Conservation (phyloP, 2,329 filamentous ascomycete genomes). For the Penicillium sp. region DNA sequence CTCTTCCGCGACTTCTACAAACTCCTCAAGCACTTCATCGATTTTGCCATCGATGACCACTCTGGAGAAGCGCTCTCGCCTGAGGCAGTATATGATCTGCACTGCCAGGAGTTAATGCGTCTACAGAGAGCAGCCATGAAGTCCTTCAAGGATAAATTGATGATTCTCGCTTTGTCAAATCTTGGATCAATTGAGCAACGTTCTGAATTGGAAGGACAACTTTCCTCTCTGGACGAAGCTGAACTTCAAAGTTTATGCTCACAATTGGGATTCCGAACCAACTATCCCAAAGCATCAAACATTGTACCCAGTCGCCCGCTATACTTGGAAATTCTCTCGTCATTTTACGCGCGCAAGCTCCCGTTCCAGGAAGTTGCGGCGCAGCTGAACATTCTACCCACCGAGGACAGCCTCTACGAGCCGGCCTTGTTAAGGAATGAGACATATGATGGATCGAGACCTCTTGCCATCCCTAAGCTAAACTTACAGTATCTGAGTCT, state of each 20-base stretch:
- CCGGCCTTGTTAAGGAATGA: slow-evolving; percentile 75
- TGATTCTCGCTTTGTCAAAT: slow-evolving; percentile 87
- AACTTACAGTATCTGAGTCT: slow-evolving; percentile 94
- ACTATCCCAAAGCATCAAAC: slow-evolving; percentile 71
- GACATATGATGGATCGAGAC: slow-evolving; percentile 78
- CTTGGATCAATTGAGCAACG: slow-evolving; percentile 82
- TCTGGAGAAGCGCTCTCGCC: slow-evolving; percentile 72
- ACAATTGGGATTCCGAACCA: slow-evolving; percentile 72
- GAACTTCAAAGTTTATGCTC: slow-evolving; percentile 69
- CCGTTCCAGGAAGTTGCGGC: slow-evolving; percentile 79
- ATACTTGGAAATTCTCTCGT: slow-evolving; percentile 65
- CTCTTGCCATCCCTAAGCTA: slow-evolving; percentile 86
- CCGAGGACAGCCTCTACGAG: slow-evolving; percentile 77
- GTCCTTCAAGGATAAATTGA: slow-evolving; percentile 83
- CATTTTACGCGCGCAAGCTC: slow-evolving; percentile 70
- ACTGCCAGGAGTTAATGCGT: slow-evolving; percentile 72
- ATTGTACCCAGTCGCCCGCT: slow-evolving; percentile 58
- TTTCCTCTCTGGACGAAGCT: slow-evolving; percentile 68
- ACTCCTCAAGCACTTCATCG: slow-evolving; percentile 80
- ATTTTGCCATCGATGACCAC: slow-evolving; percentile 89
- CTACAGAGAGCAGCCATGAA: slow-evolving; percentile 76
- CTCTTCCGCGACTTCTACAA: slow-evolving; percentile 76
- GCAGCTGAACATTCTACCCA: slow-evolving; percentile 74
- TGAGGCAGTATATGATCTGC: slow-evolving; percentile 72
- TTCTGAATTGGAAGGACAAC: slow-evolving; percentile 71